Percentiles rank a stretch among this genome's conserved stretches.
Conservation (phyloP, 805 yeast genomes). For the Wickerhamomyces silvicola region DNA sequence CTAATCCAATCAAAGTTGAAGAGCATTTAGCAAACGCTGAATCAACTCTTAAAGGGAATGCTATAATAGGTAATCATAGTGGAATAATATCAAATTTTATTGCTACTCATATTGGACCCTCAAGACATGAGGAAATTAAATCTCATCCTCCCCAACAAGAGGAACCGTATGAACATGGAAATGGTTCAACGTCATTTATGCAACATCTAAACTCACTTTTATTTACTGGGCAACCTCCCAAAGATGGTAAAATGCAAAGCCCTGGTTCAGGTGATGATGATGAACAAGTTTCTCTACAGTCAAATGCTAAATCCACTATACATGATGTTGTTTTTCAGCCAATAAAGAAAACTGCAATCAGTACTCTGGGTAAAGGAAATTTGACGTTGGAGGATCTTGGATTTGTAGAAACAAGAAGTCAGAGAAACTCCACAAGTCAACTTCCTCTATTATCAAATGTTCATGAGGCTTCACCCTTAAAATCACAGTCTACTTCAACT, state of each 20-base stretch:
- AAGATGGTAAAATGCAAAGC: constrained; percentile 4
- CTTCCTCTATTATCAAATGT: not conserved
- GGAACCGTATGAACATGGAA: not conserved
- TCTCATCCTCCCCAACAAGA: constrained; percentile 6
- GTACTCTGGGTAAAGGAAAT: constrained; percentile 51
- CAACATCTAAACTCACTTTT: constrained; percentile 31
- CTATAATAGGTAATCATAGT: too few species aligned
- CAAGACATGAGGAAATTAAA: constrained; percentile 3
- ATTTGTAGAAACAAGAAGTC: constrained; percentile 5
- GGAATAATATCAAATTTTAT: too few species aligned
- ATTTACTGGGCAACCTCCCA: constrained; percentile 10
- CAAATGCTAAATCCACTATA: constrained; percentile 7
- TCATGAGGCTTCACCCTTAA: constrained; percentile 1
- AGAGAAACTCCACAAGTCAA: not conserved
- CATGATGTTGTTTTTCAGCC: constrained; percentile 36
- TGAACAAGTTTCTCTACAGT: constrained; percentile 3
- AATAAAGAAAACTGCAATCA: constrained; percentile 39
- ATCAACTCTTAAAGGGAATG: too few species aligned
- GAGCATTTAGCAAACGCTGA: too few species aligned
- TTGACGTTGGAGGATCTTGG: constrained; percentile 33
- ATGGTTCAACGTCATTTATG: constrained; percentile 21
- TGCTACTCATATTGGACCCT: constrained; percentile 17
- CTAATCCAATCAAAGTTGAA: too few species aligned
- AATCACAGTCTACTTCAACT: too few species aligned
- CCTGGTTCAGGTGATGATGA: constrained; percentile 2